Conservation (phyloP, 2,329 filamentous ascomycete species). For the Colletotrichum aenigma region DNA sequence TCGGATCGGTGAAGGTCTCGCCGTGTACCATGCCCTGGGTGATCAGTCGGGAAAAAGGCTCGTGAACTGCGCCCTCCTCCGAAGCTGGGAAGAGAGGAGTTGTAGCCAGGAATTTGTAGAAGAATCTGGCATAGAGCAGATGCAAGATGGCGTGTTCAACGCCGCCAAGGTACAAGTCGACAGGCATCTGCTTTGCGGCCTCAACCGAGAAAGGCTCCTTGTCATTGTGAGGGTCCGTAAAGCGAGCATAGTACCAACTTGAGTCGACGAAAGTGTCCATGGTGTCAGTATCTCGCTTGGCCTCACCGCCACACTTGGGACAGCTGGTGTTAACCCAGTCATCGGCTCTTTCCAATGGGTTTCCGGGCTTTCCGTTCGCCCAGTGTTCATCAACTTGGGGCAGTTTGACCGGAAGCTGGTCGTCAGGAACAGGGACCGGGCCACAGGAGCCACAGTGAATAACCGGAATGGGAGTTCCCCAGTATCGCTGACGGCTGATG, state of each 20-base stretch:
- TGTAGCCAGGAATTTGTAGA: constrained; percentile 81
- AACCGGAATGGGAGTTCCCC: constrained; percentile 90
- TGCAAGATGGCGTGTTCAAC: constrained; percentile 92
- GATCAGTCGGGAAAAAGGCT: constrained; percentile 83
- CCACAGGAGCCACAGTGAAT: constrained; percentile 82
- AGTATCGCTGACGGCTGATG: constrained; percentile 90
- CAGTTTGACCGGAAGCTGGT: constrained; percentile 77
- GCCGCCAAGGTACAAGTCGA: constrained; percentile 88
- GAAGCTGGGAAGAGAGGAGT: constrained; percentile 51
- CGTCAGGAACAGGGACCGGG: constrained; percentile 75
- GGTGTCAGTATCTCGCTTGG: constrained; percentile 86
- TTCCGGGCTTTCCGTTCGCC: constrained; percentile 72
- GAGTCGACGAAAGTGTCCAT: constrained; percentile 98
- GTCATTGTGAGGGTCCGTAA: constrained; percentile 72
- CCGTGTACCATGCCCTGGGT: constrained; percentile 95
- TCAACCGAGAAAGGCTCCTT: constrained; percentile 65
- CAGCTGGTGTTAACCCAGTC: constrained; percentile 79
- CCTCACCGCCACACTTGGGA: constrained; percentile 72
- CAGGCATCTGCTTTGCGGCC: constrained; percentile 67
- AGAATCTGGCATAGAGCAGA: constrained; percentile 86
- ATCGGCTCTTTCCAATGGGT: constrained; percentile 73
- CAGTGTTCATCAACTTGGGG: constrained; percentile 73
- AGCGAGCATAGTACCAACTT: constrained; percentile 91
- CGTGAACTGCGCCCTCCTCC: constrained; percentile 48
- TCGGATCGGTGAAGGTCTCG: constrained; percentile 78